phyloP scores from a whole-genome alignment of 1,284 basidiomycete species.

The Testicularia cyperi region DNA sequence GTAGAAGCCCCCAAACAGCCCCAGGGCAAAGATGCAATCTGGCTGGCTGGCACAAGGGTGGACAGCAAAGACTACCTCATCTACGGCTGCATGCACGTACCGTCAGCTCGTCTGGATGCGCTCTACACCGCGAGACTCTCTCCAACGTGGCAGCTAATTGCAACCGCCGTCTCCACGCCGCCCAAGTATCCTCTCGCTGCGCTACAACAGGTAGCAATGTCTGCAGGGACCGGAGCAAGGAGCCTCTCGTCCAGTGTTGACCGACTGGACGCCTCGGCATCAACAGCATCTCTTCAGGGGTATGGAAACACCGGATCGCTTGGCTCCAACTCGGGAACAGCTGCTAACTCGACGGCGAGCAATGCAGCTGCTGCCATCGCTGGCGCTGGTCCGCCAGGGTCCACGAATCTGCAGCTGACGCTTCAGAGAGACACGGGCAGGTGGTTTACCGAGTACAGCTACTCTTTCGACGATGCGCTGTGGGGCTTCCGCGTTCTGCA shows the following conservation, averaged over 20 bases:
- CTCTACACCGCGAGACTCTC: constrained; percentile 78
- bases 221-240: background rate
- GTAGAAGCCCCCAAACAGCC: constrained; percentile 75
- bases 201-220: constrained; percentile 5
- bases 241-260: background rate
- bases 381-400: constrained; percentile 36
- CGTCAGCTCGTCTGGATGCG: constrained; percentile 82
- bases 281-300: background rate
- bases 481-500: constrained; percentile 86
- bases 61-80: constrained; percentile 74
- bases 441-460: constrained; percentile 92
- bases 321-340: background rate
- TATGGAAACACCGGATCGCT: background rate
- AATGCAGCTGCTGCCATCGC: constrained; percentile 3
- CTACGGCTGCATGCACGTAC: constrained; percentile 88
- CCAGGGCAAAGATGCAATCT: constrained; percentile 74
- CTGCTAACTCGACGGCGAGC: constrained; percentile 3
- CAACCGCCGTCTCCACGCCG: constrained; percentile 56
- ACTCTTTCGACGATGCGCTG: constrained; percentile 89
- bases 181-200: constrained; percentile 43
- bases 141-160: constrained; percentile 61
- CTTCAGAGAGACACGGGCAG: constrained; percentile 88
- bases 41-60: constrained; percentile 67
- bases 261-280: background rate
- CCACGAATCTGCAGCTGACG: constrained; percentile 71